Percentiles rank a stretch among this genome's conserved stretches.
phyloP scores from a whole-genome alignment of 2,329 filamentous ascomycete genomes.

The Ambrosiella xylebori region DNA sequence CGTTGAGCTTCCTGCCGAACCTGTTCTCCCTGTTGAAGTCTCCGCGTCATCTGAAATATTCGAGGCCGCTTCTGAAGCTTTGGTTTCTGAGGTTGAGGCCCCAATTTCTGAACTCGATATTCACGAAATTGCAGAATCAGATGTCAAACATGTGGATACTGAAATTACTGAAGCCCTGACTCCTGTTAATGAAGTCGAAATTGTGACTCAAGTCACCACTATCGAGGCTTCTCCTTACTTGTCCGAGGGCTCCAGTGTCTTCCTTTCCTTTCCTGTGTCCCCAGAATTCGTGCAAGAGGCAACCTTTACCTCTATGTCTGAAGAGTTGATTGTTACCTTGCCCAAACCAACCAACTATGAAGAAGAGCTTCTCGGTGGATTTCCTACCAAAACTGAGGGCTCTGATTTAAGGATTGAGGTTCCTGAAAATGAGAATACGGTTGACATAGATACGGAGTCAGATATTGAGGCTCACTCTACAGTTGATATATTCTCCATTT shows the following conservation, averaged over 20 bases:
- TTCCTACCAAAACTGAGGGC: not conserved
- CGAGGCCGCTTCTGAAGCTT: not conserved
- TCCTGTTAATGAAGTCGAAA: too few species aligned
- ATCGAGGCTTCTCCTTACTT: not conserved
- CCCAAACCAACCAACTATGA: not conserved
- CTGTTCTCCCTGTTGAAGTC: not conserved
- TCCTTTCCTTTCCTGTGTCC: conserved; percentile 1
- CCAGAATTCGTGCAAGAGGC: not conserved
- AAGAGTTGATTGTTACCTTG: too few species aligned
- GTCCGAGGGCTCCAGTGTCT: not conserved
- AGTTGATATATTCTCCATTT: not conserved
- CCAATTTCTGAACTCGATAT: not conserved
- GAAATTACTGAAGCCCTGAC: not conserved
- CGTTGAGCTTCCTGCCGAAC: not conserved
- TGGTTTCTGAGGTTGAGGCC: not conserved
- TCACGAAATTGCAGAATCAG: not conserved
- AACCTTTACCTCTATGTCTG: not conserved
- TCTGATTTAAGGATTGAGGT: not conserved
- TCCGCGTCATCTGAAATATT: not conserved
- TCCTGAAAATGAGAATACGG: not conserved
- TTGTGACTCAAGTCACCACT: too few species aligned
- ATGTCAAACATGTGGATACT: not conserved
- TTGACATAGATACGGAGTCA: not conserved
- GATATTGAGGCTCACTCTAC: not conserved
- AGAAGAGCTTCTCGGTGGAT: not conserved